Percentiles rank a stretch among this genome's conserved stretches.
These are phyloP conservation scores for Athelia psychrophila DNA, from an alignment of 1,284 basidiomycete species.

Conservation along the genomic window DNA sequence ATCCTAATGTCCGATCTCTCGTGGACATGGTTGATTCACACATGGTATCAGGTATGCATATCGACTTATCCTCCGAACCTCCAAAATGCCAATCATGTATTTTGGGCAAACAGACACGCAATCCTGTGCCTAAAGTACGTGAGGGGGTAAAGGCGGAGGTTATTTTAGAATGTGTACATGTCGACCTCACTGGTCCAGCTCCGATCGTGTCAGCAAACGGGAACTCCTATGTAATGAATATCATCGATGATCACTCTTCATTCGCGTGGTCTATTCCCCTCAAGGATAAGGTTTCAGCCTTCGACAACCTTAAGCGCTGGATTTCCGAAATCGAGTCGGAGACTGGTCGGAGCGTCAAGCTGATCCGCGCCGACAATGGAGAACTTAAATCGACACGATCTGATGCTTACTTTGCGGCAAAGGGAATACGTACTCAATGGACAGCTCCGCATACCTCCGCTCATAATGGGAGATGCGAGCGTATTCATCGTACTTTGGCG, in stretches of 20 bases:
- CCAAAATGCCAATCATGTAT: conserved; percentile 20
- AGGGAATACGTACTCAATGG: conserved; percentile 12
- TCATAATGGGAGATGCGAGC: conserved; percentile 24
- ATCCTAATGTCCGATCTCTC: conserved; percentile 24
- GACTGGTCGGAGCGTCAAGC: conserved; percentile 15
- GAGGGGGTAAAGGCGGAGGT: conserved; percentile 13
- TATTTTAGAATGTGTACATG: conserved; percentile 24
- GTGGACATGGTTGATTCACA: conserved; percentile 21
- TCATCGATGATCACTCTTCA: conserved; percentile 30
- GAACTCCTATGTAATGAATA: conserved; percentile 29
- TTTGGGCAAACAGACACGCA: conserved; percentile 10
- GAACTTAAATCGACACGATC: conserved; percentile 25
- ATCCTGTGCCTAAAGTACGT: conserved; percentile 3
- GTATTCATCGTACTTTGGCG: conserved; percentile 22
- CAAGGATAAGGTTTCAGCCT: conserved; percentile 19
- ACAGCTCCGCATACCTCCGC: conserved; percentile 28
- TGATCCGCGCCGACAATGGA: conserved; percentile 25
- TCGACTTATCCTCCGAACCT: conserved; percentile 16
- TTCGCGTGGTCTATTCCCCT: conserved; percentile 27
- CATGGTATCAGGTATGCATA: conserved; percentile 28
- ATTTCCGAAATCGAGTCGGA: conserved; percentile 11
- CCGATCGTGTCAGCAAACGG: conserved; percentile 20
- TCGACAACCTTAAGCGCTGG: conserved; percentile 21
- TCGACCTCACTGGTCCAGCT: conserved; percentile 28
- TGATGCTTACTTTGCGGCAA: conserved; percentile 13